Evolutionary conservation across 164 flowering plant genomes (phyloP).

Genomic region (Aristolochia fimbriata): DNA sequence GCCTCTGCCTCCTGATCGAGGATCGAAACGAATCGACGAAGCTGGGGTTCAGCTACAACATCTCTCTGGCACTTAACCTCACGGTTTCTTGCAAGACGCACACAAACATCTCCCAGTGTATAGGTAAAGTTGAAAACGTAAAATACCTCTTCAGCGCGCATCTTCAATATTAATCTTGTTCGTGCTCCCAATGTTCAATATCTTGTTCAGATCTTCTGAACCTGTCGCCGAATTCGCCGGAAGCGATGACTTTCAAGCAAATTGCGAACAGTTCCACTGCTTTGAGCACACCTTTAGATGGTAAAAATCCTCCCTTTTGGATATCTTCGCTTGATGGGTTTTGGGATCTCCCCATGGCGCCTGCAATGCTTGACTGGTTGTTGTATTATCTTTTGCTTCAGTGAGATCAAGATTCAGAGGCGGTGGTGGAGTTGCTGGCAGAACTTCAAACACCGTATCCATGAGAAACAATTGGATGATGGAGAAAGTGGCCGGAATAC

Average conservation of each 20-base stretch:
- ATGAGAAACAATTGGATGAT: neutral
- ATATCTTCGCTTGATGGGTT: neutral
- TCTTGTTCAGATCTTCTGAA: neutral
- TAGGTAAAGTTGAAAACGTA: too few species aligned
- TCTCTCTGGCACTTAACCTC: too few species aligned
- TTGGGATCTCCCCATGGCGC: too few species aligned
- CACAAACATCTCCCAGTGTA: neutral
- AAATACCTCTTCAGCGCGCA: too few species aligned
- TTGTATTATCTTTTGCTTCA: neutral
- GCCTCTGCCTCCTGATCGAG: too few species aligned
- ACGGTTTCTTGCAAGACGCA: neutral
- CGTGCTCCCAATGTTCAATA: neutral
- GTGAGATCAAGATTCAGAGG: neutral
- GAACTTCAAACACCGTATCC: too few species aligned
- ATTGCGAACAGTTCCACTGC: neutral
- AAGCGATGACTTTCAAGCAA: neutral
- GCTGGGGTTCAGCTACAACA: too few species aligned
- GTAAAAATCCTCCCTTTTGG: neutral
- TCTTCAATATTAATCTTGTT: too few species aligned
- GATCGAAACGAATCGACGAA: too few species aligned
- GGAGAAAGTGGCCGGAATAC: neutral
- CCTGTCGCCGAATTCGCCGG: neutral
- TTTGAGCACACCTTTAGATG: neutral
- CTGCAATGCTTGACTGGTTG: neutral
- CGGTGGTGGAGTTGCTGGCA: neutral